Evolutionary conservation across 1,284 basidiomycete species (phyloP), one percentile per base, ranked within the genome.

Genomic region (Paramarasmius palmivorus): DNA sequence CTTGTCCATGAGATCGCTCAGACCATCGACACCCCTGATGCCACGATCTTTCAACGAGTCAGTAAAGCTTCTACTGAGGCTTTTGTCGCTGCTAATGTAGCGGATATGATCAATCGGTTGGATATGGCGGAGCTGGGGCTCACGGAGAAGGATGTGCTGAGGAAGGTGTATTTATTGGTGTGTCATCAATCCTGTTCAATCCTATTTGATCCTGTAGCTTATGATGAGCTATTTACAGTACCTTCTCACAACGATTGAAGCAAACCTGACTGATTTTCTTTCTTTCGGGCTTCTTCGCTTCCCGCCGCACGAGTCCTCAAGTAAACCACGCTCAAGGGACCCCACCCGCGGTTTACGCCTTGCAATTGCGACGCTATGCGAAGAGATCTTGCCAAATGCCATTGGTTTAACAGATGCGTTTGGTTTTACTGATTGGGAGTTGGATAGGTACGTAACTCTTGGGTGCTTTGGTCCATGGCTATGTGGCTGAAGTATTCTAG

Each of bases 371-470:
- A 49, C 65, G 2, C 59, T 81, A 1, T 82, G 84, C 69, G 58
- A 68, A 20, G 72, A 76, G 40, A 63, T 93, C 8, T 65, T 91
- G 2, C 85, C 87, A 0, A 79, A 93, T 57, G 79, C 79, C 4
- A 83, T 93, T 52, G 86, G 82, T 0, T 68, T 93, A 35, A 83
- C 79, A 14, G 90, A 93, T 63, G 84, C 86, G 1, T 91, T 92
- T 63, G 86, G 84, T 0, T 89, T 89, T 65, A 76, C 81, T 0
- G 89, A 93, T 62, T 92, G 87, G 86, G 83, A 90, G 51, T 71
- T 92, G 6, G 80, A 89, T 59, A 87, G 84, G 81, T 84, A 45
- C n/a, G 73, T 54, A 4, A 8, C 42, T 55, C 46, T 38, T 12
- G 5, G 4, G 47, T 36, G 45, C 44, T 32, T 19, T 37, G 17